A percentile compares a stretch with the other conserved stretches of the same genome.
phyloP scores from a whole-genome alignment of 1,139 yeast genomes.

The Eremothecium cymbalariae region DNA sequence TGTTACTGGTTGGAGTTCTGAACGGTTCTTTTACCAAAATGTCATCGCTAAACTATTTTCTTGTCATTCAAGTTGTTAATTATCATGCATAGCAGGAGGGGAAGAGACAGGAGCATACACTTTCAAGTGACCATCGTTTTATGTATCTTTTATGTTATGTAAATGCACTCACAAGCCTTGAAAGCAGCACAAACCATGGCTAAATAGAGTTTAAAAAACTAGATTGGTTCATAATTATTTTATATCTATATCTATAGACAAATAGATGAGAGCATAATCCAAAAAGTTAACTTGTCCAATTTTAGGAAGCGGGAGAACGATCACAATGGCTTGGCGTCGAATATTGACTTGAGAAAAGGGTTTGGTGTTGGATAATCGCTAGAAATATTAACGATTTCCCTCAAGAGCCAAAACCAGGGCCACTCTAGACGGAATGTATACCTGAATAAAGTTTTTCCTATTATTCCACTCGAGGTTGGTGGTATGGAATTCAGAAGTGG shows the following conservation, averaged over 20 bases:
- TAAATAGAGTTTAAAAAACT: too few species aligned
- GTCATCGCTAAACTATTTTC: too few species aligned
- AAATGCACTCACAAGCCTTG: too few species aligned
- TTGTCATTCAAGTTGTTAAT: conserved; percentile 3
- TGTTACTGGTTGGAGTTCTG: conserved; percentile 42
- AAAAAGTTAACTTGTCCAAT: not conserved
- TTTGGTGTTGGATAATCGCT: not conserved
- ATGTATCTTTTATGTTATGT: too few species aligned
- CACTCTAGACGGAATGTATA: conserved; percentile 76
- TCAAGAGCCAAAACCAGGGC: conserved; percentile 59
- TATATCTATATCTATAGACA: too few species aligned
- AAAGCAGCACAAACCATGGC: too few species aligned
- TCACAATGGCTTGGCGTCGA: too few species aligned
- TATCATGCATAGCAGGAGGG: not conserved
- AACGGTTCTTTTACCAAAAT: conserved; percentile 37
- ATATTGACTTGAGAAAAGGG: not conserved
- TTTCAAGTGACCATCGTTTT: too few species aligned
- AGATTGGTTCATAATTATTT: too few species aligned
- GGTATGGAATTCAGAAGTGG: conserved; percentile 50
- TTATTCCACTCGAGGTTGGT: conserved; percentile 72
- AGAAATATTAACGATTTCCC: conserved; percentile 1
- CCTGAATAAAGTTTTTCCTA: conserved; percentile 66
- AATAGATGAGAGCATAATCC: not conserved
- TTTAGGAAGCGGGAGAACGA: too few species aligned
- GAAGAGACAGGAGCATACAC: not conserved